Conservation (phyloP, 257 asterid genomes). For the Rhazya stricta region DNA sequence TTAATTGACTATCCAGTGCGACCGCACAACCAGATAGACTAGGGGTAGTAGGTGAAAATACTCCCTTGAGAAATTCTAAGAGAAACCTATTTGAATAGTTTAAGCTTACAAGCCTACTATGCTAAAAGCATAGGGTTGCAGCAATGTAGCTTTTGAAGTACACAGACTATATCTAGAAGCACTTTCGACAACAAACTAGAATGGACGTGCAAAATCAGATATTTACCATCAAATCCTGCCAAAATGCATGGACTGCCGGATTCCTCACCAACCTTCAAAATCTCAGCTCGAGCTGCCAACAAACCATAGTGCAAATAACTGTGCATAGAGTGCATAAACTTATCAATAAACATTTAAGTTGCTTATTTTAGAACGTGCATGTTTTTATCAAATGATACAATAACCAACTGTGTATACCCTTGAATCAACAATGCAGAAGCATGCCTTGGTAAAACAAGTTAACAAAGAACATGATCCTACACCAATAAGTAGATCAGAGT, state of each 20-base stretch:
- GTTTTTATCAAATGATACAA: background rate
- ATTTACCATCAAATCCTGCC: conserved; percentile 39
- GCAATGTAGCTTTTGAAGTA: too few relatives aligned
- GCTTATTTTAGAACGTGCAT: background rate
- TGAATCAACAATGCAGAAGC: background rate
- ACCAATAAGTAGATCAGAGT: background rate
- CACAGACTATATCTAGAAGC: background rate
- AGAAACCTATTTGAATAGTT: background rate
- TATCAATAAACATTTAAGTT: background rate
- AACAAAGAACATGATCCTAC: background rate
- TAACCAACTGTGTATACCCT: background rate
- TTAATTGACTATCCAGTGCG: background rate
- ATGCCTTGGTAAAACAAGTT: background rate
- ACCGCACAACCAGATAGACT: background rate
- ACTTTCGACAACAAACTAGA: conserved; percentile 2
- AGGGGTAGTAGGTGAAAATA: background rate
- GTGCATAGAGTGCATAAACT: background rate
- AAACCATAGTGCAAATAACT: conserved; percentile 46
- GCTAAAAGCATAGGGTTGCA: background rate
- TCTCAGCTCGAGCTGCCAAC: conserved; percentile 53
- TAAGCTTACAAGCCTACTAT: background rate
- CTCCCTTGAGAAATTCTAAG: background rate
- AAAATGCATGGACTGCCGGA: conserved; percentile 41
- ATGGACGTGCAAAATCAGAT: background rate
- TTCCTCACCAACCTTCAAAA: conserved; percentile 36